These are phyloP conservation scores for Buxus sempervirens DNA, from an alignment of 164 flowering plant species.

Conservation along the genomic window DNA sequence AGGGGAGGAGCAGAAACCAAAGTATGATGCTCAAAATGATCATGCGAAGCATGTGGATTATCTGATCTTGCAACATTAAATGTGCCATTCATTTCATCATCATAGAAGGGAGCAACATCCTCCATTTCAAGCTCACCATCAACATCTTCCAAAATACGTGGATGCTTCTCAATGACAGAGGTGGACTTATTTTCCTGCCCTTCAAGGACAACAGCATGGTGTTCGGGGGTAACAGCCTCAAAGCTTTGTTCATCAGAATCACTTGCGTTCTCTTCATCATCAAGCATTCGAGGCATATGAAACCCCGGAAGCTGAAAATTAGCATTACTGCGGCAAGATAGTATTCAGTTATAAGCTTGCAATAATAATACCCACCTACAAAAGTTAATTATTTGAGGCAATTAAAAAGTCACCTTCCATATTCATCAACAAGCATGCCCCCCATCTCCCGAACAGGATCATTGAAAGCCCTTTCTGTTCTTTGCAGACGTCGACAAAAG, in stretches of 20 bases:
- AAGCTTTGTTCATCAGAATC: constrained; percentile 77
- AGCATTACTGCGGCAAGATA: constrained; percentile 66
- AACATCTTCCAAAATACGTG: constrained; percentile 88
- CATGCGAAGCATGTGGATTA: constrained; percentile 19
- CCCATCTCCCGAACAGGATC: constrained; percentile 95
- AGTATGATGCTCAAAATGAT: constrained; percentile 27
- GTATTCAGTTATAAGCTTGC: constrained; percentile 5
- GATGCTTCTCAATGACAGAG: constrained; percentile 46
- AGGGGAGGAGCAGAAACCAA: constrained; percentile 46
- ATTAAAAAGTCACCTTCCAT: constrained; percentile 68
- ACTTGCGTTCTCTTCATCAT: constrained; percentile 68
- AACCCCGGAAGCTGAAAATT: constrained; percentile 88
- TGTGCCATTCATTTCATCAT: constrained; percentile 35
- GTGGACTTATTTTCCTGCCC: constrained; percentile 24
- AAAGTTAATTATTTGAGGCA: background rate
- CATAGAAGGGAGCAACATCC: constrained; percentile 80
- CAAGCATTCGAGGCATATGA: constrained; percentile 74
- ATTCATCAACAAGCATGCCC: constrained; percentile 96
- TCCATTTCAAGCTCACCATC: constrained; percentile 99
- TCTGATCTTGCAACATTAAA: constrained; percentile 17
- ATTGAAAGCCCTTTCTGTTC: constrained; percentile 81
- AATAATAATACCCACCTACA: background rate
- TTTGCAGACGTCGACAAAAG: constrained; percentile 52
- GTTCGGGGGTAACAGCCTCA: constrained; percentile 95
- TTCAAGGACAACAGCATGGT: constrained; percentile 33